A percentile compares a stretch with the other conserved stretches of the same genome.
Conservation (phyloP, 768 basidiomycete genomes). For the Pilatotrama ljubarskyi region DNA sequence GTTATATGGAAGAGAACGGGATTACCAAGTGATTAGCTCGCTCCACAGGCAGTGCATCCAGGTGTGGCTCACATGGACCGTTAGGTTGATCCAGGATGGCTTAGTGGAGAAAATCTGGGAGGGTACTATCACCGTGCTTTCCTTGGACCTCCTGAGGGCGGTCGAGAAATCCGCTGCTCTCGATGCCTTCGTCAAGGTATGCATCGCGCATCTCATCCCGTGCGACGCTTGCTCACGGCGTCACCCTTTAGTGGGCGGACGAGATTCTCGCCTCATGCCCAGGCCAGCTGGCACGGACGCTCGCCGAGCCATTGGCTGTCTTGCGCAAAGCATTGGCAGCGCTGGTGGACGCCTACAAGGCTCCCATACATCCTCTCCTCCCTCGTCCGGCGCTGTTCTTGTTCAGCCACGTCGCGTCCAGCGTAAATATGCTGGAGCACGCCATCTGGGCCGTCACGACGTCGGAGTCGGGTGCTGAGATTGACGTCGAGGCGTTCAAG, state of each 20-base stretch:
- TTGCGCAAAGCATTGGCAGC: conserved; percentile 43
- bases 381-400: conserved; percentile 61
- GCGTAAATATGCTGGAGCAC: conserved; percentile 65
- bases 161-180: conserved; percentile 46
- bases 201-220: background rate
- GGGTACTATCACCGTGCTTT: conserved; percentile 67
- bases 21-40: conserved; percentile 49
- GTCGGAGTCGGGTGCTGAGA: conserved; percentile 30
- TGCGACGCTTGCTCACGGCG: background rate
- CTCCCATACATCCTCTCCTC: conserved; percentile 47
- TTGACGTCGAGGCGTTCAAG: conserved; percentile 53
- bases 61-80: background rate
- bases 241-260: conserved; percentile 53
- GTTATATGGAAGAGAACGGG: conserved; percentile 83
- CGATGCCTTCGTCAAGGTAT: conserved; percentile 51
- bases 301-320: conserved; percentile 25
- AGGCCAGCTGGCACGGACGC: conserved; percentile 28
- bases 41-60: background rate
- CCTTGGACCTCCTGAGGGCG: conserved; percentile 64
- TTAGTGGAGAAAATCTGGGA: conserved; percentile 86
- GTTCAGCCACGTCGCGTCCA: conserved; percentile 54
- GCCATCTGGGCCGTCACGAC: conserved; percentile 54
- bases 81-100: conserved; percentile 61
- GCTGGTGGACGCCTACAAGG: conserved; percentile 42
- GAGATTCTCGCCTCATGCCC: conserved; percentile 46